Percentiles rank a stretch among this genome's conserved stretches.
These are phyloP conservation scores for Stephania yunnanensis DNA, from an alignment of 164 flowering plant genomes.

Conservation along the genomic window DNA sequence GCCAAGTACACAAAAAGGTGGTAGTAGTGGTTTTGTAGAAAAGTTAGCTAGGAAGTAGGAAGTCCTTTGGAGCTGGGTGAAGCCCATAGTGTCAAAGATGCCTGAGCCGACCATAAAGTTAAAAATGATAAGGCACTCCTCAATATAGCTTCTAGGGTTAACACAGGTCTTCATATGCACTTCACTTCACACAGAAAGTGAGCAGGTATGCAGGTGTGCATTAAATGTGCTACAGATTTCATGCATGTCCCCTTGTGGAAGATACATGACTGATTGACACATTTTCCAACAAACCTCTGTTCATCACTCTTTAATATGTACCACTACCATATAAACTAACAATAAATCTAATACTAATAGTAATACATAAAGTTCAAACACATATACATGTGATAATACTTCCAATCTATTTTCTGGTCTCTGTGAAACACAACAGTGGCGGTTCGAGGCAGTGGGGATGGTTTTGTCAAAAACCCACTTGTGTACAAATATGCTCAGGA, in stretches of 20 bases:
- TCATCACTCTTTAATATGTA: neutral
- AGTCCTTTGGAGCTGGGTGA: no score
- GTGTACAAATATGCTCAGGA: neutral
- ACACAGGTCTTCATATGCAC: neutral
- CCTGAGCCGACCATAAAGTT: neutral
- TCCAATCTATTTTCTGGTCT: neutral
- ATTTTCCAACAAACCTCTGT: neutral
- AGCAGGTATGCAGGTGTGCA: neutral
- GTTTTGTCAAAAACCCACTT: neutral
- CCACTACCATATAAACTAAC: neutral
- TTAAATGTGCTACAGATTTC: slow-evolving; percentile 1
- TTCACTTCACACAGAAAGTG: neutral
- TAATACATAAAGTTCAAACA: neutral
- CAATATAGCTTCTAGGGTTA: neutral
- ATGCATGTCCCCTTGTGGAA: neutral
- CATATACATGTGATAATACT: no score
- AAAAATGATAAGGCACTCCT: neutral
- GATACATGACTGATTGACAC: neutral
- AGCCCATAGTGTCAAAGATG: neutral
- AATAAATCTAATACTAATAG: no score
- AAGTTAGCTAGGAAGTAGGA: no score
- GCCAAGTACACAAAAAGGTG: no score
- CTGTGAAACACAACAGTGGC: neutral
- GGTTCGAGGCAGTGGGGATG: no score
- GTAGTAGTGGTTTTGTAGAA: no score